Evolutionary conservation across 2,329 filamentous ascomycete genomes (phyloP).

Genomic region (Pseudocercospora pini-densiflorae): DNA sequence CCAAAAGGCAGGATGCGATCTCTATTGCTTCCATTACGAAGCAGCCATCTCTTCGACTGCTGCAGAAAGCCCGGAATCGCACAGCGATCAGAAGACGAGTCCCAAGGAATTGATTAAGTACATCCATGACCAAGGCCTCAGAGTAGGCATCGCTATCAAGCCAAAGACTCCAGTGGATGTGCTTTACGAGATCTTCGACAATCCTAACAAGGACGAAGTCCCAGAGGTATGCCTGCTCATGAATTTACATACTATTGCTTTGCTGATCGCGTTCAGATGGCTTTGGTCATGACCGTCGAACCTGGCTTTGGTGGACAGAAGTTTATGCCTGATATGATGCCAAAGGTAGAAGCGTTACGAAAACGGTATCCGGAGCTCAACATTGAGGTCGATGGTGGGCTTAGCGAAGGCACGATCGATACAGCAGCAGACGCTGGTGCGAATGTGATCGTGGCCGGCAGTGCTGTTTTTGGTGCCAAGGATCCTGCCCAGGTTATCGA

Average conservation of each 20-base stretch:
- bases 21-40: constrained; percentile 99
- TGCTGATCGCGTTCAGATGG: constrained; percentile 69
- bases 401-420: constrained; percentile 87
- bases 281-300: constrained; percentile 97
- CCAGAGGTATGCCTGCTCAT: constrained; percentile 77
- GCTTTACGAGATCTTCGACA: constrained; percentile 86
- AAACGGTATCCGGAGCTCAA: constrained; percentile 87
- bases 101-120: constrained; percentile 86
- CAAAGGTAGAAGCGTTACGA: constrained; percentile 86
- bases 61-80: constrained; percentile 75
- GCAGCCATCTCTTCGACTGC: constrained; percentile 83
- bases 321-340: constrained; percentile 95
- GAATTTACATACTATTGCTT: neutral
- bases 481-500: constrained; percentile 86
- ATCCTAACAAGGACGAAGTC: constrained; percentile 70
- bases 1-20: constrained; percentile 88
- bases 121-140: constrained; percentile 85
- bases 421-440: constrained; percentile 93
- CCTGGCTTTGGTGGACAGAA: constrained; percentile 98
- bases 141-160: constrained; percentile 95
- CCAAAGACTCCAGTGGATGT: constrained; percentile 90
- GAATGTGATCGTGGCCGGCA: constrained; percentile 97
- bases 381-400: constrained; percentile 95
- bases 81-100: constrained; percentile 72
- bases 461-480: constrained; percentile 90